Percentiles rank a stretch among this genome's conserved stretches.
Conservation (phyloP, 305 asterid species). For the Rubia occidens region DNA sequence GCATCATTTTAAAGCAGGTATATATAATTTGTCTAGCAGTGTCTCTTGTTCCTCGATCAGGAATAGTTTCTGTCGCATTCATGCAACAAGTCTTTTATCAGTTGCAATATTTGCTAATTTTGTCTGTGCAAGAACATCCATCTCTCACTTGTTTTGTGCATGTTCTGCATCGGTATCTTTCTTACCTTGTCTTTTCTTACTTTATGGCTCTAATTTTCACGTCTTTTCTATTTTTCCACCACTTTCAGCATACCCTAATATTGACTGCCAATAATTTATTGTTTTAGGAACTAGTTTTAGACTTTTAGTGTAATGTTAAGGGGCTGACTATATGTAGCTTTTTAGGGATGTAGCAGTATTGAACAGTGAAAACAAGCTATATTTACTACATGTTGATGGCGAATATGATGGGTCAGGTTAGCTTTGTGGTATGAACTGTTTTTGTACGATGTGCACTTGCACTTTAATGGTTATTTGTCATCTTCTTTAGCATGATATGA, state of each 20-base stretch:
- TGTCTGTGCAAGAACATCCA: not conserved
- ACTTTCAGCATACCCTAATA: not conserved
- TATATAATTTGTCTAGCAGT: not conserved
- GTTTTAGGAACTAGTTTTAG: conserved; percentile 3
- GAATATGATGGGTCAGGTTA: conserved; percentile 55
- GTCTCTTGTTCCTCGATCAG: not conserved
- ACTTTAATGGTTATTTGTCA: conserved; percentile 14
- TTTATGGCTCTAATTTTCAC: not conserved
- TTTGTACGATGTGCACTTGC: conserved; percentile 24
- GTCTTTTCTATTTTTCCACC: not conserved
- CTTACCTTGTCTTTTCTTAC: not conserved
- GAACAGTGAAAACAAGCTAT: conserved; percentile 35
- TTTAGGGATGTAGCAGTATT: conserved; percentile 25
- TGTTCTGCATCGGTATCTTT: not conserved
- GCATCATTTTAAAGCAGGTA: not conserved
- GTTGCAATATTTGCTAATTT: not conserved
- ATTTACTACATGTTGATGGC: conserved; percentile 29
- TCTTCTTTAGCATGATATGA: conserved; percentile 2
- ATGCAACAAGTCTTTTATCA: not conserved
- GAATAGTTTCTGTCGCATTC: not conserved
- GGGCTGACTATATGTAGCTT: conserved; percentile 3
- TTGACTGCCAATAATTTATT: not conserved
- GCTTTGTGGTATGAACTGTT: conserved; percentile 57
- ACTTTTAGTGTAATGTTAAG: not conserved
- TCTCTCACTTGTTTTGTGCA: not conserved